Evolutionary conservation across 306 rosid genomes (phyloP).

Genomic region (Urtica urens): DNA sequence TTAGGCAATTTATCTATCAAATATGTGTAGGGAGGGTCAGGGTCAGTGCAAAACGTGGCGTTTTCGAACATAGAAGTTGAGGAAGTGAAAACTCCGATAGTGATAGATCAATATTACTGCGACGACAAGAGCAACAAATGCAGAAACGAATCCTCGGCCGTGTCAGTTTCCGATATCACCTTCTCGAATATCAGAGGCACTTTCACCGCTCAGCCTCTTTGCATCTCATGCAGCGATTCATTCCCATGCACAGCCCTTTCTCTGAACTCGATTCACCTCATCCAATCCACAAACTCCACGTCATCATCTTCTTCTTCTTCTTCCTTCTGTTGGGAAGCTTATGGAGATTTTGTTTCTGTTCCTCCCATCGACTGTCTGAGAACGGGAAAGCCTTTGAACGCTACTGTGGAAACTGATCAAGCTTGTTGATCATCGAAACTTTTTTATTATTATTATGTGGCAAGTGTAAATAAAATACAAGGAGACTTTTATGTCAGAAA

Average conservation of each 20-base stretch:
- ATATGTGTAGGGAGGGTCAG: constrained; percentile 61
- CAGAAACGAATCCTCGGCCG: constrained; percentile 52
- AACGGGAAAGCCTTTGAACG: constrained; percentile 33
- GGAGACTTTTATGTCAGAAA: no score
- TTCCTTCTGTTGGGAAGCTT: constrained; percentile 81
- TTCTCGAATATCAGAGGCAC: constrained; percentile 54
- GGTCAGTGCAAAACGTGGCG: constrained; percentile 50
- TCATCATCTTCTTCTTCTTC: no score
- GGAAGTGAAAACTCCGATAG: constrained; percentile 45
- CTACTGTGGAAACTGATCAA: no score
- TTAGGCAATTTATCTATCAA: not conserved
- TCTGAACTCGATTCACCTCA: constrained; percentile 35
- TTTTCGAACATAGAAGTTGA: constrained; percentile 72
- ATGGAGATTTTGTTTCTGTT: constrained; percentile 40
- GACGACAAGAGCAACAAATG: constrained; percentile 46
- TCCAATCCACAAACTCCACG: no score
- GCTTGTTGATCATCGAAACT: no score
- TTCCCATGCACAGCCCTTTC: constrained; percentile 59
- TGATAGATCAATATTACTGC: constrained; percentile 77
- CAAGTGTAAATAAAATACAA: no score
- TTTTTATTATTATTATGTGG: no score
- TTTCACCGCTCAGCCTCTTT: constrained; percentile 36
- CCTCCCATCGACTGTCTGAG: constrained; percentile 49
- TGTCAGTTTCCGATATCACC: constrained; percentile 47
- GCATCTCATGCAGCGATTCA: constrained; percentile 73